Base-by-base conservation (phyloP, 805 yeast genomes). In the Candida sonorensis region DNA sequence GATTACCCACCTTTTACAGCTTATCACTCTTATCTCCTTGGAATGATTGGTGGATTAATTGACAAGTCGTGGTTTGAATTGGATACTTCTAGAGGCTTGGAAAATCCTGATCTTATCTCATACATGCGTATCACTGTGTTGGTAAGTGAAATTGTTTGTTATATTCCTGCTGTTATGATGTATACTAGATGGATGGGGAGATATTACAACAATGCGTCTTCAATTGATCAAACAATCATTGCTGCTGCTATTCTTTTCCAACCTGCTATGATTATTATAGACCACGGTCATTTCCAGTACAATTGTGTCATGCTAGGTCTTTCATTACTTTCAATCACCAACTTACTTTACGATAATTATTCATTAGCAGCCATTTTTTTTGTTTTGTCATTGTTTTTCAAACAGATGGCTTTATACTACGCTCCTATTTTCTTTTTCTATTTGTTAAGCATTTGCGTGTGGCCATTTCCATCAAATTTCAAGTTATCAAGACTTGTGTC, bases 1-100 rank as follows among this genome's bases (percentile, higher is more conserved):
- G 98, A 92, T 57, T 92, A 92, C 55, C 99, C 99, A 1, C 97
- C 97, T 6, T 62, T 92, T 40, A 90, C 98, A 0, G 98, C 97
- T 0, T 88, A 72, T 54, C 97, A 92, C 52, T 86, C 94, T 30
- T 85, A 79, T 71, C 21, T 84, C 1, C 53, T 81, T 29, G 98
- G 97, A 0, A 64, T 65, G 32, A 46, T 90, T 12, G 97, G 97
- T 0, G 48, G 64, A 2, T 52, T 75, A 26, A 59, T 85, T 21
- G 70, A 82, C 41, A 64, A 76, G 0, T 42, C 55, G 0, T 92
- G 97, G 97, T 87, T 92, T 57, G 75, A 64, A 3, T 58, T 90
- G 21, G 75, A 75, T 38, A 24, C 46, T 0, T 85, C 96, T 5
- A 66, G 97, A 34, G 97, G 97, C 0, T 44, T 68, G 7, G 98